Base-by-base conservation (phyloP, 2,329 filamentous ascomycete species). In the Aspergillus viridinutans region DNA sequence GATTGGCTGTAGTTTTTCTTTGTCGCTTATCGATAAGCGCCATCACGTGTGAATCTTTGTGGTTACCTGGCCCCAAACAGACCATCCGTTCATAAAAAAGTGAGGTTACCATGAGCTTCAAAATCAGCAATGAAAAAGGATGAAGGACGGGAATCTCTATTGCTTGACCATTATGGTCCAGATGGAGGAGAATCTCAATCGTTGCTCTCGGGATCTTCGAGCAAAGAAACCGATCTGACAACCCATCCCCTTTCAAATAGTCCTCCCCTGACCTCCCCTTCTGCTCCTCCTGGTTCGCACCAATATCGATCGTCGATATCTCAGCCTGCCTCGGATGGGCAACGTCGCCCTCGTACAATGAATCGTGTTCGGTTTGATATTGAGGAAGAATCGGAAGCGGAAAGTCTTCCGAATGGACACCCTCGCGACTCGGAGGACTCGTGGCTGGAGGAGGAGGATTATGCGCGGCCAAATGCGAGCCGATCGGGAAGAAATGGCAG, bases 351-450 rank as follows among this genome's bases (percentile, higher is more conserved):
- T 50, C 69, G 87, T 54, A 90, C 88, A 1, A 81, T 83, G 8
- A 87, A 90, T 69, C 83, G 89, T 26, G 90, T 94, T 49, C 87
- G 88, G 63, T 94, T 94, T 74, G 86, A 92, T 60, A 53, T 77
- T n/a, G 69, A 73, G 3, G 65, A 72, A 23, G 67, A 69, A 20
- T 58, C 64, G 10, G 66, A 69, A 56, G 64, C 65, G 26, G 71
- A 70, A 54, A 58, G 58, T 29, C 56, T 53, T 53, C 66, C 68
- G 59, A 75, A 74, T 58, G 75, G 65, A 17, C 69, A 67, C 42
- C 58, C 55, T 49, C 64, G 59, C 61, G 58, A 65, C 50, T 64
- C 65, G 28, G 67, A 70, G 32, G 67, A 73, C 50, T 62, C 61
- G 52, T 85, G 72, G 78, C 67, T 82, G 4, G 81, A 87, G 29